Evolutionary conservation across 2,329 filamentous ascomycete species (phyloP).

Genomic region (Fusarium scirpi): DNA sequence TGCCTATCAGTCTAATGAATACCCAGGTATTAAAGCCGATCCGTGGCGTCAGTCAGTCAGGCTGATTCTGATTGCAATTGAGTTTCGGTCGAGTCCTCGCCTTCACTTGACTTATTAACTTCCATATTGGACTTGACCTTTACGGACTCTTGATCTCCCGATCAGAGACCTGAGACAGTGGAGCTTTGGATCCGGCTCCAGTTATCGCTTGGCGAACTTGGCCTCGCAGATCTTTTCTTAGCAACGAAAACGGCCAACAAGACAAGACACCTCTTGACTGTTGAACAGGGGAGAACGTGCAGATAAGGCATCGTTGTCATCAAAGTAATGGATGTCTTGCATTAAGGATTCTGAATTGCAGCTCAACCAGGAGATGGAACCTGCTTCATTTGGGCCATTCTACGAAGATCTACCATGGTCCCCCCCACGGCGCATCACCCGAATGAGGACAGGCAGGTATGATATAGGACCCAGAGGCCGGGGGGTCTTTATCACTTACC

Average conservation of each 20-base stretch:
- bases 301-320: not conserved
- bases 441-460: conserved; percentile 30
- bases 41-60: conserved; percentile 6
- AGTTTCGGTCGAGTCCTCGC: not conserved
- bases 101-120: not conserved
- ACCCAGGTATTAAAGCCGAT: conserved; percentile 4
- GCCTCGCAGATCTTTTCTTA: conserved; percentile 19
- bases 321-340: not conserved
- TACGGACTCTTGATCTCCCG: conserved; percentile 25
- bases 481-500: conserved; percentile 24
- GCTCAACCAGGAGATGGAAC: conserved; percentile 19
- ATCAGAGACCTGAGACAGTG: conserved; percentile 46
- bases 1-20: conserved; percentile 24
- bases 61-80: conserved; percentile 5
- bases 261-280: not conserved
- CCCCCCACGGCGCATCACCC: conserved; percentile 26
- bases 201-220: conserved; percentile 19
- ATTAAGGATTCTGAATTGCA: conserved; percentile 13
- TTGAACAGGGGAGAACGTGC: not conserved
- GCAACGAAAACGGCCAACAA: conserved; percentile 1
- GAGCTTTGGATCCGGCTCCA: conserved; percentile 15
- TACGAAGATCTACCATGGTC: conserved; percentile 43
- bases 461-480: conserved; percentile 18
- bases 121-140: conserved; percentile 1
- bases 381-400: conserved; percentile 35